Percentiles rank a stretch among this genome's conserved stretches.
These are phyloP conservation scores for Fusarium burgessii DNA, from an alignment of 2,329 filamentous ascomycete genomes.

Conservation along the genomic window DNA sequence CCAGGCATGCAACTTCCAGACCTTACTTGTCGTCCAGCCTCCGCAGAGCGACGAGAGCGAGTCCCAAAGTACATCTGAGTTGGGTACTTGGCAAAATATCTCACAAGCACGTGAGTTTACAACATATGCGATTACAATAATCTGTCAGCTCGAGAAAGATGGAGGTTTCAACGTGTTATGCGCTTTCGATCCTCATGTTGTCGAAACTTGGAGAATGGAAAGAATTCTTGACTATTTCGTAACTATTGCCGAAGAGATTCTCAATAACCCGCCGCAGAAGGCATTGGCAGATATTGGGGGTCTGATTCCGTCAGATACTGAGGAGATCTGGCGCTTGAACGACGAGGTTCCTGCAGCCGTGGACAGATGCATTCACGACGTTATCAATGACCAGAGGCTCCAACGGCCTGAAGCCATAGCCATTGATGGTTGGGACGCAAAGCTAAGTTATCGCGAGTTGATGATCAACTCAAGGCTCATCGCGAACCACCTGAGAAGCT, in stretches of 20 bases:
- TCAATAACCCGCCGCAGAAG: background rate
- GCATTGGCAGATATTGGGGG: background rate
- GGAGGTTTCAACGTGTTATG: slow-evolving; percentile 4
- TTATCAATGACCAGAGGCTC: background rate
- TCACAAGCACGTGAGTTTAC: background rate
- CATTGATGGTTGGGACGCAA: background rate
- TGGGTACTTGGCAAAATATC: slow-evolving; percentile 3
- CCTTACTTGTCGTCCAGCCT: background rate
- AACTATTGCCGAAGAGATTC: background rate
- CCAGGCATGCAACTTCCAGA: slow-evolving; percentile 5
- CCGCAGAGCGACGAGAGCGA: background rate
- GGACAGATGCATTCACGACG: slow-evolving; percentile 1
- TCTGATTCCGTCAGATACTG: background rate
- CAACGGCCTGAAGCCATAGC: background rate
- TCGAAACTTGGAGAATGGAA: slow-evolving; percentile 9
- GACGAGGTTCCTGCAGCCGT: background rate
- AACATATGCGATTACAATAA: slow-evolving; percentile 3
- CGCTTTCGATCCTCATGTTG: slow-evolving; percentile 4
- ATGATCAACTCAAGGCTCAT: background rate
- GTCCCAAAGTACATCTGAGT: background rate
- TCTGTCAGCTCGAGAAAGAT: slow-evolving; percentile 6
- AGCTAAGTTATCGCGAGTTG: background rate
- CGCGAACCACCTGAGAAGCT: background rate
- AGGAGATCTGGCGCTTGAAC: slow-evolving; percentile 2
- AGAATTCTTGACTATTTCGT: slow-evolving; percentile 19